phyloP scores from a whole-genome alignment of 2,329 filamentous ascomycete species.

The Cladorrhinum sp. region DNA sequence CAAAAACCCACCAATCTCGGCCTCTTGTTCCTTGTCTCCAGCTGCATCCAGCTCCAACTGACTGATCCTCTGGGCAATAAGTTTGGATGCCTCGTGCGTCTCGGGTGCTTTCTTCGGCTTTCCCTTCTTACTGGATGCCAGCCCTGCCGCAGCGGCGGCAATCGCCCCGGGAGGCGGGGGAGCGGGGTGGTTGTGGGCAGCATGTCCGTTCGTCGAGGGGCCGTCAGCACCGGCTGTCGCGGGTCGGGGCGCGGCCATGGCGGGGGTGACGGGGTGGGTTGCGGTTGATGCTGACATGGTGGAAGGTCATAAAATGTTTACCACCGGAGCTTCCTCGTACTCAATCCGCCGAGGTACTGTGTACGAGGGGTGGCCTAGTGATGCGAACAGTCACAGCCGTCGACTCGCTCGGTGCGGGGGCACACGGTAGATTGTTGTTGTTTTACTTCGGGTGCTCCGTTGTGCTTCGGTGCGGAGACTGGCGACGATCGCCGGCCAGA shows the following conservation, averaged over 20 bases:
- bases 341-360: background rate
- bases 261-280: constrained; percentile 34
- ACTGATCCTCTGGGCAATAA: constrained; percentile 89
- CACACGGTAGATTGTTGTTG: background rate
- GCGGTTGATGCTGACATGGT: constrained; percentile 31
- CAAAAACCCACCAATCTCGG: constrained; percentile 73
- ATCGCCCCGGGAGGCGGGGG: constrained; percentile 37
- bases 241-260: constrained; percentile 33
- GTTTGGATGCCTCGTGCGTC: constrained; percentile 84
- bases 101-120: constrained; percentile 84
- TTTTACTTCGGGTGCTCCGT: background rate
- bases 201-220: constrained; percentile 35
- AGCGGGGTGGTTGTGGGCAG: constrained; percentile 36
- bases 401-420: background rate
- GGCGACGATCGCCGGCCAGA: constrained; percentile 1
- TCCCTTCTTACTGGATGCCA: constrained; percentile 65
- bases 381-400: background rate
- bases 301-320: background rate
- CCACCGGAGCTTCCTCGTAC: background rate
- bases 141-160: constrained; percentile 29
- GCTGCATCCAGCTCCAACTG: constrained; percentile 92
- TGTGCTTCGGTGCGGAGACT: background rate
- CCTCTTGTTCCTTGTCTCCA: constrained; percentile 91
- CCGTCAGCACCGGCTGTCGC: constrained; percentile 33
- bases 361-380: background rate